A percentile compares a stretch with the other conserved stretches of the same genome.
These are phyloP conservation scores for Cyberlindnera galapagoensis DNA, from an alignment of 805 yeast genomes.

Conservation along the genomic window DNA sequence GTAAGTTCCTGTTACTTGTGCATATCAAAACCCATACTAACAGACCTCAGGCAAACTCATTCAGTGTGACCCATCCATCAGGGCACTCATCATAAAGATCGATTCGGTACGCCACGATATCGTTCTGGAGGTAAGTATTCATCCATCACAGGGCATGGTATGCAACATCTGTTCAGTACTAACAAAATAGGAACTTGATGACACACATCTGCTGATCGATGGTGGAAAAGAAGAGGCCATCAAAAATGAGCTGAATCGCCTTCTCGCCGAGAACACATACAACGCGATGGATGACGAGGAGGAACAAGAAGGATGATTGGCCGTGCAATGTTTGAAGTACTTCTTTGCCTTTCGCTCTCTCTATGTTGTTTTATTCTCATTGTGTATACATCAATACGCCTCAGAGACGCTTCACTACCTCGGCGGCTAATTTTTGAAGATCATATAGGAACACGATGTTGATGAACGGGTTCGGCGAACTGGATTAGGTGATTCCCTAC, in stretches of 20 bases:
- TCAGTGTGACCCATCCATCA: constrained; percentile 86
- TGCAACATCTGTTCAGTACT: not conserved
- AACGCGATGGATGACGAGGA: constrained; percentile 76
- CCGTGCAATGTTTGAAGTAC: too few relatives aligned
- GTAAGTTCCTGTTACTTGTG: constrained; percentile 20
- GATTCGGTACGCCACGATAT: constrained; percentile 75
- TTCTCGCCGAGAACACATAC: constrained; percentile 78
- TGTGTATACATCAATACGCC: too few relatives aligned
- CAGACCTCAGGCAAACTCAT: constrained; percentile 30
- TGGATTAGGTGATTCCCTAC: too few relatives aligned
- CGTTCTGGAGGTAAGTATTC: constrained; percentile 41
- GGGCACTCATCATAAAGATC: constrained; percentile 76
- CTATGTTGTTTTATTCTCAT: too few relatives aligned
- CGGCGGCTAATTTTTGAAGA: too few relatives aligned
- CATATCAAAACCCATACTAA: not conserved
- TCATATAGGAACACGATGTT: too few relatives aligned
- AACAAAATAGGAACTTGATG: constrained; percentile 67
- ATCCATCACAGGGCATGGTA: too few relatives aligned
- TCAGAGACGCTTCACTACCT: too few relatives aligned
- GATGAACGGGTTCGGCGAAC: too few relatives aligned
- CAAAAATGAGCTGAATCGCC: constrained; percentile 67
- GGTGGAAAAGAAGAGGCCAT: constrained; percentile 69
- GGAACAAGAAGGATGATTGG: too few relatives aligned
- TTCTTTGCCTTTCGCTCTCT: too few relatives aligned
- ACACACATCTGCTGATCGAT: constrained; percentile 80